A percentile compares a stretch with the other conserved stretches of the same genome.
Conservation (phyloP, 768 basidiomycete species). For the Pisolithus albus region DNA sequence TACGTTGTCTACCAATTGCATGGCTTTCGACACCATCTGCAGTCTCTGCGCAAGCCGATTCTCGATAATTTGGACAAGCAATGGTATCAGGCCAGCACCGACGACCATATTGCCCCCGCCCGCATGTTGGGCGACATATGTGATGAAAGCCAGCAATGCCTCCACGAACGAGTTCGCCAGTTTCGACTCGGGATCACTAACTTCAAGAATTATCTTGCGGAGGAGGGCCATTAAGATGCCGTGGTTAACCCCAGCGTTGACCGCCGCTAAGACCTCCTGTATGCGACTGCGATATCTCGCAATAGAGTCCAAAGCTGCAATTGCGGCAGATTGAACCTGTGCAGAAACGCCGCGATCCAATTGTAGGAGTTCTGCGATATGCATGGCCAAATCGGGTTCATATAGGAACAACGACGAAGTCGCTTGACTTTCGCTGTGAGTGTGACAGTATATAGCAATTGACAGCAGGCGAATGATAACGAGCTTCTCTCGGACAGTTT, state of each 20-base stretch:
- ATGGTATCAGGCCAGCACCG: constrained; percentile 83
- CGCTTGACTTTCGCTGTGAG: constrained; percentile 72
- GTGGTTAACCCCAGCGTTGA: constrained; percentile 95
- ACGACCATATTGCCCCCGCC: constrained; percentile 91
- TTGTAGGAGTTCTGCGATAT: constrained; percentile 85
- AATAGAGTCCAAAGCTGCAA: constrained; percentile 86
- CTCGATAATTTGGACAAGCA: constrained; percentile 85
- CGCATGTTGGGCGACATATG: constrained; percentile 77
- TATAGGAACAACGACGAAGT: constrained; percentile 83
- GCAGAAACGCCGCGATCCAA: constrained; percentile 67
- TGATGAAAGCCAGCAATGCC: constrained; percentile 78
- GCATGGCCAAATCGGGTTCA: constrained; percentile 86
- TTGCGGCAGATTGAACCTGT: constrained; percentile 73
- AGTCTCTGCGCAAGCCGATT: constrained; percentile 64
- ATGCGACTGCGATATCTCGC: constrained; percentile 77
- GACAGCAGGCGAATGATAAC: constrained; percentile 77
- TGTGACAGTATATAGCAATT: constrained; percentile 87
- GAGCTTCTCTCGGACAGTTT: constrained; percentile 69
- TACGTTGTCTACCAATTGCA: constrained; percentile 88
- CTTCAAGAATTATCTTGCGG: constrained; percentile 71
- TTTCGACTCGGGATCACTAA: constrained; percentile 57
- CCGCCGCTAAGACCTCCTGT: constrained; percentile 80
- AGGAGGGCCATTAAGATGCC: constrained; percentile 88
- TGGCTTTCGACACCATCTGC: constrained; percentile 77
- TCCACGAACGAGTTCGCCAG: constrained; percentile 76